Evolutionary conservation across 805 yeast genomes (phyloP), one percentile per base, ranked within the genome.

Genomic region (Suhomyces sp.): DNA sequence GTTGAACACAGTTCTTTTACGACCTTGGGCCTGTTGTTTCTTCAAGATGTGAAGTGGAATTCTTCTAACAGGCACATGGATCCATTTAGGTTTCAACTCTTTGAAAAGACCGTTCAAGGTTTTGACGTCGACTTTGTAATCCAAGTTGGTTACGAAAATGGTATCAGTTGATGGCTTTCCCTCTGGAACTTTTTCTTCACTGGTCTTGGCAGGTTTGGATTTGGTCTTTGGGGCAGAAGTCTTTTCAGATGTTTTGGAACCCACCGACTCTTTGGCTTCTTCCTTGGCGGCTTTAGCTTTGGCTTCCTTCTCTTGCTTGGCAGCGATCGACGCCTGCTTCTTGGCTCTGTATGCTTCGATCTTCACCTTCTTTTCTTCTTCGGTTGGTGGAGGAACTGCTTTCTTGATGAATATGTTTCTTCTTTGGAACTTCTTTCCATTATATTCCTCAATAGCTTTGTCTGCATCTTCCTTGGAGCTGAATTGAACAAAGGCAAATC

Each of bases 401-500:
- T 74, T 73, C 62, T 77, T 81, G 49, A 83, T 78, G 54, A 74
- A 77, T 49, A 85, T 74, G 51, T 73, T 66, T 62, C 84, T 72
- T 50, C 70, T 74, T 57, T 77, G 78, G 66, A 79, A 74, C 54
- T 71, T 72, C 50, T 65, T 64, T 52, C 78, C 78, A 53, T 73
- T 74, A 60, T 63, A 74, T 47, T 70, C 64, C 49, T 64, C 72
- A 59, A 80, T 72, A 27, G 81, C 80, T 48, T 64, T 64, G 47
- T 76, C 80, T 10, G 82, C 81, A 24, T 74, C 74, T 19, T 66
- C 75, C 46, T 72, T 74, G 47, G 69, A 59, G 44, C 67, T 75
- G 60, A 81, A 82, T 54, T 83, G 81, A 49, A 83, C 80, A 64
- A 84, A 84, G 12, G 84, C 87, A 60, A 81, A 83, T 41, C 88